Conservation (phyloP, 2,329 filamentous ascomycete species). For the Hymenotorrendiella dingleyae region DNA sequence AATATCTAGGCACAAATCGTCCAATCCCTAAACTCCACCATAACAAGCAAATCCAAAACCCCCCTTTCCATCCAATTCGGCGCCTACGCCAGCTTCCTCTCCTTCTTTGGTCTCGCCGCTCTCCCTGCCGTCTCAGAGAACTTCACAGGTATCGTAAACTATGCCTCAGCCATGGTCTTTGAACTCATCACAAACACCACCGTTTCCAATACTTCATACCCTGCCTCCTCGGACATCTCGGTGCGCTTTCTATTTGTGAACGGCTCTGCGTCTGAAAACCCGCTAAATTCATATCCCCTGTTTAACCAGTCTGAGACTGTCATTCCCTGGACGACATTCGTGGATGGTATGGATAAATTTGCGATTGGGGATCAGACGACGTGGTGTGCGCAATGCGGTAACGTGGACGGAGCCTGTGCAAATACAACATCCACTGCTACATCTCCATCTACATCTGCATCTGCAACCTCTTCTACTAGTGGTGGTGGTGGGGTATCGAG, state of each 20-base stretch:
- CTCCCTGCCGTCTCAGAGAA: conserved; percentile 46
- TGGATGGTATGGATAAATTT: conserved; percentile 55
- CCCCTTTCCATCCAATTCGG: conserved; percentile 52
- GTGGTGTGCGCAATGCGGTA: conserved; percentile 75
- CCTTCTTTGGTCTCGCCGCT: conserved; percentile 55
- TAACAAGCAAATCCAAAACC: conserved; percentile 38
- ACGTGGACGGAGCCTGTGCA: conserved; percentile 62
- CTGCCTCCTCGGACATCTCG: conserved; percentile 41
- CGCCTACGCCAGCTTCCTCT: conserved; percentile 55
- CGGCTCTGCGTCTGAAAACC: conserved; percentile 42
- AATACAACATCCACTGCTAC: conserved; percentile 32
- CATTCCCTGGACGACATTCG: conserved; percentile 66
- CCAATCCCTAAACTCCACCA: conserved; percentile 46
- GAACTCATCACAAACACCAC: conserved; percentile 59
- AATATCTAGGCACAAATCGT: conserved; percentile 6
- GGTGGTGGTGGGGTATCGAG: conserved; percentile 47
- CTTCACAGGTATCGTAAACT: conserved; percentile 77
- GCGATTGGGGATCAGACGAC: conserved; percentile 56
- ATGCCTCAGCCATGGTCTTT: conserved; percentile 75
- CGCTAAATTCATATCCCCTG: conserved; percentile 45
- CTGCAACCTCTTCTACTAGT: conserved; percentile 22
- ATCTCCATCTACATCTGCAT: conserved; percentile 23
- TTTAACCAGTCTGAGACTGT: conserved; percentile 51
- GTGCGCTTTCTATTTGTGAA: conserved; percentile 59
- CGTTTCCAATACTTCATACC: conserved; percentile 40